Evolutionary conservation across 2,329 filamentous ascomycete species (phyloP).

Genomic region (Trichophyton schoenleinii): DNA sequence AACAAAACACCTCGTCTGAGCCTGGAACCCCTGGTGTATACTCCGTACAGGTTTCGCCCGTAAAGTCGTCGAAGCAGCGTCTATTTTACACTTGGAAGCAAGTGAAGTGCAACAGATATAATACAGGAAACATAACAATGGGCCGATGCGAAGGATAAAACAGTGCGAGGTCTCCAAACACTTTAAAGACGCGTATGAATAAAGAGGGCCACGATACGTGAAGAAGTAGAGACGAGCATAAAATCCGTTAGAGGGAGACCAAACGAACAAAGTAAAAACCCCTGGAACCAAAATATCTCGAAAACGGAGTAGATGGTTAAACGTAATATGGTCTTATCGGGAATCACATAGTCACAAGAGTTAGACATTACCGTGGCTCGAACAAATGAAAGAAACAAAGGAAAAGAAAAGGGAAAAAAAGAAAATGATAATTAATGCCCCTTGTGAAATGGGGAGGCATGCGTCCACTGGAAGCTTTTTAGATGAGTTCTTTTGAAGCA

Average conservation of each 20-base stretch:
- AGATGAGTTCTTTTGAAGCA: neutral
- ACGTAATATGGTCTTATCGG: slow-evolving; percentile 1
- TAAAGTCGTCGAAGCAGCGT: neutral
- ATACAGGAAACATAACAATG: slow-evolving; percentile 1
- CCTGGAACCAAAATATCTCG: slow-evolving; percentile 1
- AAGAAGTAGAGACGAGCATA: neutral
- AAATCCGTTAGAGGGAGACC: slow-evolving; percentile 1
- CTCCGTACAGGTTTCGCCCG: neutral
- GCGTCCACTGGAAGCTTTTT: neutral
- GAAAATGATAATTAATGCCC: neutral
- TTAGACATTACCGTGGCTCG: slow-evolving; percentile 1
- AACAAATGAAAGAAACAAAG: neutral
- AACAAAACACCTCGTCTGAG: neutral
- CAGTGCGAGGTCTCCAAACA: neutral
- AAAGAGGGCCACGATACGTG: neutral
- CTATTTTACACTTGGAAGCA: slow-evolving; percentile 3
- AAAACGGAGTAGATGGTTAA: slow-evolving; percentile 3
- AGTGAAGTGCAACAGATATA: slow-evolving; percentile 1
- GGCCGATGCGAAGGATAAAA: neutral
- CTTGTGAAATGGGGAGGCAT: no score
- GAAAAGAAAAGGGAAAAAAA: neutral
- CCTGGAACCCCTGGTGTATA: neutral
- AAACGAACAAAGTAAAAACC: slow-evolving; percentile 2
- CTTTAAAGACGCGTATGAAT: neutral
- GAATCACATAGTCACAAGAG: neutral